Percentiles rank a stretch among this genome's conserved stretches.
These are phyloP conservation scores for Lactifluus subvellereus DNA, from an alignment of 768 basidiomycete genomes.

Conservation along the genomic window DNA sequence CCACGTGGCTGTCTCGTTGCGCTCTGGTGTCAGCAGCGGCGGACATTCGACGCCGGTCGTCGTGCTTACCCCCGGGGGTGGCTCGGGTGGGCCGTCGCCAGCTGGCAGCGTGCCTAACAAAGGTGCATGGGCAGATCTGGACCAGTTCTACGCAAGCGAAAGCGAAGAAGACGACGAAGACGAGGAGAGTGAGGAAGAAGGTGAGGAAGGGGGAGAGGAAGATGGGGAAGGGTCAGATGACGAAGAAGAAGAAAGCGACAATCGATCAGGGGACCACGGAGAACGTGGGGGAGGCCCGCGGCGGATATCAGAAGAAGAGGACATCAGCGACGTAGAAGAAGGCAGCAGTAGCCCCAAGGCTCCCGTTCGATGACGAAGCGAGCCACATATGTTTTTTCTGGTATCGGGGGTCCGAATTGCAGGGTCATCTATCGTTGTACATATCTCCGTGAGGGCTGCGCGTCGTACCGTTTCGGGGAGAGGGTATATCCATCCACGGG, in stretches of 20 bases:
- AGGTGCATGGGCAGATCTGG: conserved; percentile 53
- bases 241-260: conserved; percentile 26
- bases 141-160: conserved; percentile 57
- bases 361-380: background rate
- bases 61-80: conserved; percentile 46
- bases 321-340: background rate
- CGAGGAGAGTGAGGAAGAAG: conserved; percentile 24
- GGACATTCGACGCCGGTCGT: conserved; percentile 39
- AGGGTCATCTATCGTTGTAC: background rate
- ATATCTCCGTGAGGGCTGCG: background rate
- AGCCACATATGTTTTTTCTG: background rate
- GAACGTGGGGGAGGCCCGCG: conserved; percentile 2
- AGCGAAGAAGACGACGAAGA: conserved; percentile 32
- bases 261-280: conserved; percentile 31
- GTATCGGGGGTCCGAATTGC: background rate
- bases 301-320: conserved; percentile 2
- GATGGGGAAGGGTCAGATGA: conserved; percentile 26
- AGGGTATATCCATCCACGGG: background rate
- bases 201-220: conserved; percentile 26
- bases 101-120: conserved; percentile 35
- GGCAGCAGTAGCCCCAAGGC: background rate
- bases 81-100: conserved; percentile 31
- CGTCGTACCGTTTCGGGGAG: background rate
- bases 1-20: conserved; percentile 28
- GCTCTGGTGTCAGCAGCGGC: conserved; percentile 29